These are phyloP conservation scores for Chrysanthemum makinoi DNA, from an alignment of 129 eudicot genomes.

Conservation along the genomic window DNA sequence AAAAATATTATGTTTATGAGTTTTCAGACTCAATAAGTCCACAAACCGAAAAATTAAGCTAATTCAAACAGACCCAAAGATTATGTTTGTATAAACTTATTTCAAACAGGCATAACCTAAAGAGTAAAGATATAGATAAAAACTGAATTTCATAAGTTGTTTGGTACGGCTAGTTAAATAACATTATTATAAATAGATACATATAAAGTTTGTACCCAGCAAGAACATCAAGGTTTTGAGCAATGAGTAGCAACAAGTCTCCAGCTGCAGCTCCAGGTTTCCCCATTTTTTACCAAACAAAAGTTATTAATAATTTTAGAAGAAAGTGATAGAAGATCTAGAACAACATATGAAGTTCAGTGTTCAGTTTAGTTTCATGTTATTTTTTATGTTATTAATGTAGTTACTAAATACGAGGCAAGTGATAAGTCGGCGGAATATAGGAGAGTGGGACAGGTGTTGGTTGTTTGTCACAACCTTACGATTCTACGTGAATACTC, in stretches of 20 bases:
- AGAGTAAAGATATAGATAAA: too few species aligned
- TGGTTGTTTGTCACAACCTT: slow-evolving; percentile 15
- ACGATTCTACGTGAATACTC: neutral
- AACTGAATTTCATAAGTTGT: neutral
- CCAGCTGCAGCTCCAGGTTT: slow-evolving; percentile 62
- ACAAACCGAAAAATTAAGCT: too few species aligned
- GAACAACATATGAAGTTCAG: neutral
- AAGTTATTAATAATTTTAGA: neutral
- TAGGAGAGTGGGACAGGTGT: slow-evolving; percentile 24
- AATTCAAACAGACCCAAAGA: too few species aligned
- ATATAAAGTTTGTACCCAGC: slow-evolving; percentile 55
- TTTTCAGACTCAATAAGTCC: too few species aligned
- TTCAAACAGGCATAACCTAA: too few species aligned
- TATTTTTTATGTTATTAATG: neutral
- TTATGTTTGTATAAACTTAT: too few species aligned
- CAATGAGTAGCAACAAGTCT: slow-evolving; percentile 58
- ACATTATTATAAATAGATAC: neutral
- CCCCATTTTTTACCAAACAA: slow-evolving; percentile 8
- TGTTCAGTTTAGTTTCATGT: neutral
- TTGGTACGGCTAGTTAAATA: neutral
- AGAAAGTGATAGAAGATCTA: neutral
- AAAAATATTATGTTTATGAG: too few species aligned
- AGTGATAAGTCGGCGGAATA: slow-evolving; percentile 18
- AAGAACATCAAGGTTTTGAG: slow-evolving; percentile 70
- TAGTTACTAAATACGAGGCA: neutral